Conservation (phyloP, 495 filamentous ascomycete genomes). For the Entonaema liquescens region DNA sequence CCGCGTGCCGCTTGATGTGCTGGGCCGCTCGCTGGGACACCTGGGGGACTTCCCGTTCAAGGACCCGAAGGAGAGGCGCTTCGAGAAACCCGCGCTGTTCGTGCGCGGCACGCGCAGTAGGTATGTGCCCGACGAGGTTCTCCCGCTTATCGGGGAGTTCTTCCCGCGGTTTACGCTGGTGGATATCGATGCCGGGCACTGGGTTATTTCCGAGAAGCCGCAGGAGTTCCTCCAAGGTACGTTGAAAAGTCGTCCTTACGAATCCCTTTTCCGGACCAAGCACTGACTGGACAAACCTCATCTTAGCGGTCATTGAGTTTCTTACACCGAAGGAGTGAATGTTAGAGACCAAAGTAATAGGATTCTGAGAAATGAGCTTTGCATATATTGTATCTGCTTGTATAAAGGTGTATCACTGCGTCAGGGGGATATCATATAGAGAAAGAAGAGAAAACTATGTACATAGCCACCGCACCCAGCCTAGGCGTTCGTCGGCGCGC, state of each 20-base stretch:
- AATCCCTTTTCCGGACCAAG: background rate
- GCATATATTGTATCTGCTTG: constrained; percentile 3
- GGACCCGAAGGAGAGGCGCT: constrained; percentile 66
- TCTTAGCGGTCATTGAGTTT: constrained; percentile 68
- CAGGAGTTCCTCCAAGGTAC: constrained; percentile 83
- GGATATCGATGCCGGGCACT: constrained; percentile 91
- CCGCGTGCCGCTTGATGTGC: constrained; percentile 55
- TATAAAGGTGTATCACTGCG: constrained; percentile 24
- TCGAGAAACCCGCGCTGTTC: constrained; percentile 81
- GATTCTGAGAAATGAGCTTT: background rate
- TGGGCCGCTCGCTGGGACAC: constrained; percentile 54
- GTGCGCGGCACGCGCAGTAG: constrained; percentile 82
- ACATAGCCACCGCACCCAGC: constrained; percentile 25
- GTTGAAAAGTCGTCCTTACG: constrained; percentile 35
- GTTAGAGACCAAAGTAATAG: background rate
- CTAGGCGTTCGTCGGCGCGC: constrained; percentile 22
- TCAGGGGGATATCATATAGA: constrained; percentile 44
- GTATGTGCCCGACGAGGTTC: constrained; percentile 87
- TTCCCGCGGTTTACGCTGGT: constrained; percentile 83
- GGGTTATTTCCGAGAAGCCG: constrained; percentile 93
- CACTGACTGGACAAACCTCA: background rate
- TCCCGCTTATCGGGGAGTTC: constrained; percentile 87
- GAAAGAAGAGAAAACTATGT: constrained; percentile 18
- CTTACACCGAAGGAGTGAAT: constrained; percentile 64
- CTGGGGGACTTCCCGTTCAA: constrained; percentile 90